Evolutionary conservation across 2,329 filamentous ascomycete species (phyloP).

Genomic region (Aspergillus sp.): DNA sequence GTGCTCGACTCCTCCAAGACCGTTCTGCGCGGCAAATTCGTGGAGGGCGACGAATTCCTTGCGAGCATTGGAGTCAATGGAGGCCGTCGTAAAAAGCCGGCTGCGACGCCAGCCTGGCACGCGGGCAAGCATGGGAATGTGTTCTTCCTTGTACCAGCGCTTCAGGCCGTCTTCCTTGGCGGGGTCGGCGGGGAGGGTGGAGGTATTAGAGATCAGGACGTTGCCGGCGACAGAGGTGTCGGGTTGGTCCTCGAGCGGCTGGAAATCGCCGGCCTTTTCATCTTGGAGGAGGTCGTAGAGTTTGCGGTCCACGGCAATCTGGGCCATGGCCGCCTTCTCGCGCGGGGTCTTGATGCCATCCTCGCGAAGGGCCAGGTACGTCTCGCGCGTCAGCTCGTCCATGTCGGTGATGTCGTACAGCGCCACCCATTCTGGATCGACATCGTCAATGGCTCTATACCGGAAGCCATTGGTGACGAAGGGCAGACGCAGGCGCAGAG

Average conservation of each 20-base stretch:
- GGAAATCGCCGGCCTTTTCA: slow-evolving; percentile 57
- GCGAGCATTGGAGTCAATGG: slow-evolving; percentile 57
- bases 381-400: slow-evolving; percentile 62
- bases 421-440: slow-evolving; percentile 70
- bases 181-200: slow-evolving; percentile 58
- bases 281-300: slow-evolving; percentile 68
- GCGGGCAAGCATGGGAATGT: slow-evolving; percentile 68
- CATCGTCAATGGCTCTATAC: slow-evolving; percentile 66
- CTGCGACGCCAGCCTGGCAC: slow-evolving; percentile 78
- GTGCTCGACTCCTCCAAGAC: slow-evolving; percentile 64
- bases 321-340: slow-evolving; percentile 61
- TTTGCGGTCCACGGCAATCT: slow-evolving; percentile 67
- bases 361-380: slow-evolving; percentile 58
- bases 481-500: slow-evolving; percentile 72
- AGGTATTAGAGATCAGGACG: slow-evolving; percentile 62
- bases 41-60: slow-evolving; percentile 67
- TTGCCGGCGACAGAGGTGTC: slow-evolving; percentile 60
- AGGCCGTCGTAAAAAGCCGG: slow-evolving; percentile 67
- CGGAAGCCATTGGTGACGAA: slow-evolving; percentile 76
- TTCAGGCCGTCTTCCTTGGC: slow-evolving; percentile 57
- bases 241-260: slow-evolving; percentile 59
- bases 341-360: slow-evolving; percentile 56
- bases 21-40: slow-evolving; percentile 69
- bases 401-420: slow-evolving; percentile 80
- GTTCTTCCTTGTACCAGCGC: slow-evolving; percentile 74